These are phyloP conservation scores for Phytophthora fragariae DNA, from an alignment of 352 stramenopile genomes.

Conservation along the genomic window DNA sequence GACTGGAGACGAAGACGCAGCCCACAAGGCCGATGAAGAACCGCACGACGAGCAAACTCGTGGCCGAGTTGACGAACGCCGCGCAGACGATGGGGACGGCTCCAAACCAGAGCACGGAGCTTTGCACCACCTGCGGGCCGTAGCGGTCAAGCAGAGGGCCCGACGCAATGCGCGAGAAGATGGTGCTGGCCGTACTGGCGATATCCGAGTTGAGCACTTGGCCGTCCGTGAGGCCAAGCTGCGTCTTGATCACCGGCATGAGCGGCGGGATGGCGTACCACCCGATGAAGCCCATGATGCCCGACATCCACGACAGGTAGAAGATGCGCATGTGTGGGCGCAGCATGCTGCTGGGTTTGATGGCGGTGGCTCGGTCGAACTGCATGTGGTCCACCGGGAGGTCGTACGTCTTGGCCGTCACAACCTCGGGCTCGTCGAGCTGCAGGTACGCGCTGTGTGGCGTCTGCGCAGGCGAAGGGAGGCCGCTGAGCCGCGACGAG, in stretches of 20 bases:
- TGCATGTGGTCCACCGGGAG: conserved; percentile 61
- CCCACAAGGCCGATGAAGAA: conserved; percentile 96
- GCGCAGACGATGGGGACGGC: conserved; percentile 89
- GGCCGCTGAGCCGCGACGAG: conserved; percentile 25
- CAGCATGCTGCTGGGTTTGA: conserved; percentile 82
- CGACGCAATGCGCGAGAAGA: conserved; percentile 92
- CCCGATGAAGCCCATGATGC: conserved; percentile 94
- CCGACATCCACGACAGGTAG: conserved; percentile 92
- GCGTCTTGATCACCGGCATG: conserved; percentile 90
- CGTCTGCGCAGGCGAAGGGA: conserved; percentile 29
- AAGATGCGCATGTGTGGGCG: conserved; percentile 96
- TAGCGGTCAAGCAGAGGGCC: conserved; percentile 95
- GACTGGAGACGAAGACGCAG: conserved; percentile 94
- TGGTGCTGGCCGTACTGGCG: conserved; percentile 90
- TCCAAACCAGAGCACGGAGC: conserved; percentile 78
- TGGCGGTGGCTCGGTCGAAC: conserved; percentile 75
- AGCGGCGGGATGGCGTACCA: conserved; percentile 96
- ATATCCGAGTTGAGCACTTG: conserved; percentile 95
- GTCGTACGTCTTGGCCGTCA: conserved; percentile 45
- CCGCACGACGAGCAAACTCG: conserved; percentile 83
- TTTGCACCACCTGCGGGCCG: conserved; percentile 89
- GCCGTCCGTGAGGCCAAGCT: conserved; percentile 86
- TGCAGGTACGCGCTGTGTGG: conserved; percentile 34
- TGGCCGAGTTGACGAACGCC: conserved; percentile 87
- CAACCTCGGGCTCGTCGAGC: conserved; percentile 32